Percentiles rank a stretch among this genome's conserved stretches.
Evolutionary conservation across 306 rosid species (phyloP).

Genomic region (Fragaria vesca): DNA sequence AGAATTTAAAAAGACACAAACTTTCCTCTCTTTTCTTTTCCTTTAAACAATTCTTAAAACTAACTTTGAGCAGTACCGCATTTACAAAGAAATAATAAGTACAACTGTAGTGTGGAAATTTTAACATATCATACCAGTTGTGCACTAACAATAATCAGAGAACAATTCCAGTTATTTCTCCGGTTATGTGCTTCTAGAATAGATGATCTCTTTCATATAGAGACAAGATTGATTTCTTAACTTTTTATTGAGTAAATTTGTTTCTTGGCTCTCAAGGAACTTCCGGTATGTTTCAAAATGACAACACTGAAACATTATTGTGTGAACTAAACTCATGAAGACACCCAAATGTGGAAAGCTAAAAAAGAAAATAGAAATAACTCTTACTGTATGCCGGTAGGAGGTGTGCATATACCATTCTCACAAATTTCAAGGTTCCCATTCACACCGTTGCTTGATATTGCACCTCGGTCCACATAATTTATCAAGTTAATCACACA

Average conservation of each 20-base stretch:
- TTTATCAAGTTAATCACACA: constrained; percentile 76
- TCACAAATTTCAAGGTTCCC: constrained; percentile 66
- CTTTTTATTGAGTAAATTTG: neutral
- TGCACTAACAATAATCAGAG: neutral
- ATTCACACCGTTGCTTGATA: constrained; percentile 93
- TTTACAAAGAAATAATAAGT: neutral
- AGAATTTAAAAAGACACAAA: neutral
- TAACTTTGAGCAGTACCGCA: neutral
- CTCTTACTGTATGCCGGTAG: constrained; percentile 88
- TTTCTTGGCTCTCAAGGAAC: neutral
- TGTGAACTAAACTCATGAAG: neutral
- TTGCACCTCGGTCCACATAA: constrained; percentile 86
- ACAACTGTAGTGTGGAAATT: neutral
- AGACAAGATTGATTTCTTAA: neutral
- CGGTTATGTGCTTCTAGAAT: neutral
- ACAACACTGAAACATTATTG: neutral
- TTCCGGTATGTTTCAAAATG: neutral
- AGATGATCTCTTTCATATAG: neutral
- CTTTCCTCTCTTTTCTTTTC: neutral
- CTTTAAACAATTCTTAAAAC: neutral
- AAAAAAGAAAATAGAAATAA: constrained; percentile 10
- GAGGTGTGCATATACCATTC: constrained; percentile 57
- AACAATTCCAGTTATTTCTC: neutral
- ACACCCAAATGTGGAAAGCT: constrained; percentile 6
- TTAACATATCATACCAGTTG: neutral